Evolutionary conservation across 129 eudicot species (phyloP).

Genomic region (carrot (Daucus carota)): DNA sequence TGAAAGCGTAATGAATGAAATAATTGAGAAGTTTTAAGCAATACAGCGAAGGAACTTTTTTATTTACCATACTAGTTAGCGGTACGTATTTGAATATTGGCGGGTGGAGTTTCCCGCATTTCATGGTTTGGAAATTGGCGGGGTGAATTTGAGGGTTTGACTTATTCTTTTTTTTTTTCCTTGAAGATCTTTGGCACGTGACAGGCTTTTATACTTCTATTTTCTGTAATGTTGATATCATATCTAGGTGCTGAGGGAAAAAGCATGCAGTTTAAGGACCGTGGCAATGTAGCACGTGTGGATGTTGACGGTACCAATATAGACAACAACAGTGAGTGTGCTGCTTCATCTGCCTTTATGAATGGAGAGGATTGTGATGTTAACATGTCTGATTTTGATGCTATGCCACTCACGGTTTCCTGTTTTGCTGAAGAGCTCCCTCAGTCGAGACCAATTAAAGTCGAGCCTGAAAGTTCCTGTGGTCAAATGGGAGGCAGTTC

Average conservation of each 20-base stretch:
- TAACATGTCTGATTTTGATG: slow-evolving; percentile 12
- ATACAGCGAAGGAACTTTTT: no score
- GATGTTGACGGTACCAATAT: slow-evolving; percentile 19
- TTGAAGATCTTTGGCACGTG: background rate
- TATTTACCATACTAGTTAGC: background rate
- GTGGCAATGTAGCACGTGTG: slow-evolving; percentile 17
- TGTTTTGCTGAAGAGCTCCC: slow-evolving; percentile 17
- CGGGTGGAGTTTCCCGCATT: background rate
- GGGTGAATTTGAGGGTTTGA: background rate
- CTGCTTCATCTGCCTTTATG: slow-evolving; percentile 14
- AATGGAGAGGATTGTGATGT: slow-evolving; percentile 19
- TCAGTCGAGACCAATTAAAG: slow-evolving; percentile 9
- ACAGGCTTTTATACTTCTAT: background rate
- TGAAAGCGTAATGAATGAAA: background rate
- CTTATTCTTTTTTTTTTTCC: background rate
- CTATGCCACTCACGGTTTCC: slow-evolving; percentile 9
- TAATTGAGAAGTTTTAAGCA: background rate
- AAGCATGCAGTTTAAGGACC: slow-evolving; percentile 20
- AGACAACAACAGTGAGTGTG: slow-evolving; percentile 15
- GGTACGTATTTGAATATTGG: background rate
- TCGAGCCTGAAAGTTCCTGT: slow-evolving; percentile 14
- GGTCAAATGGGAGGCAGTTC: slow-evolving; percentile 25
- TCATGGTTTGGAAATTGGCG: background rate
- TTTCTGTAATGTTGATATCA: slow-evolving; percentile 6
- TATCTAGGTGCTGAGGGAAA: slow-evolving; percentile 33